phyloP scores from a whole-genome alignment of 2,329 filamentous ascomycete genomes.

The Pseudogymnoascus sp. region DNA sequence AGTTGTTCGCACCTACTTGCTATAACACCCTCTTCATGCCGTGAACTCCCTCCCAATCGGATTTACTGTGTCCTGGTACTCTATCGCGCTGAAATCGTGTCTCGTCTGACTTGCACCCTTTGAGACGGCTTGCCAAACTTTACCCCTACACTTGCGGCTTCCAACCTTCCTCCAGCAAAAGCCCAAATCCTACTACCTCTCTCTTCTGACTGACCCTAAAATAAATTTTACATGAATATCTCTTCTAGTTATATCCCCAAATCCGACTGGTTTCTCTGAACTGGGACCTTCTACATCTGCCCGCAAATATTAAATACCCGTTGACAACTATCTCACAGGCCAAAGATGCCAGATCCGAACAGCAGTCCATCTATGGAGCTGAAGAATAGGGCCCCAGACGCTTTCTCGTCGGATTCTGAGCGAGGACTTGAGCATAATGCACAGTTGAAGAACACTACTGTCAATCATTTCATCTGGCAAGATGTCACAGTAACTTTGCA shows the following conservation, averaged over 20 bases:
- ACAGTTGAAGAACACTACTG: slow-evolving; percentile 54
- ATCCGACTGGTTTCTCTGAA: not conserved
- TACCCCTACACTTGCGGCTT: not conserved
- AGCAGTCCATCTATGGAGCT: not conserved
- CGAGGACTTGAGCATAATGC: slow-evolving; percentile 14
- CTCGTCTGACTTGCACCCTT: not conserved
- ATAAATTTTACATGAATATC: not conserved
- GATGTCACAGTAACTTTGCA: slow-evolving; percentile 62
- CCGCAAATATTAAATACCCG: not conserved
- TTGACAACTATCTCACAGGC: not conserved
- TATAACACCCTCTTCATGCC: not conserved
- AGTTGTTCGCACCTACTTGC: not conserved
- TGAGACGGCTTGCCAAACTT: not conserved
- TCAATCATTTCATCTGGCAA: slow-evolving; percentile 58
- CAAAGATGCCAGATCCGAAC: not conserved
- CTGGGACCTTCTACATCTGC: not conserved
- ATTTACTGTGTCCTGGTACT: not conserved
- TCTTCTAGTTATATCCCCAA: not conserved
- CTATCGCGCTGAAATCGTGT: not conserved
- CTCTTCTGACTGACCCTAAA: not conserved
- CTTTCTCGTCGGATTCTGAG: not conserved
- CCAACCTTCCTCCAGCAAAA: not conserved
- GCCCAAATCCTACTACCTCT: not conserved
- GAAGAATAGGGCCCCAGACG: not conserved
- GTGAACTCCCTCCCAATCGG: not conserved